Evolutionary conservation across 495 filamentous ascomycete genomes (phyloP), one percentile per base, ranked within the genome.

Genomic region (Sordaria brevicollis): DNA sequence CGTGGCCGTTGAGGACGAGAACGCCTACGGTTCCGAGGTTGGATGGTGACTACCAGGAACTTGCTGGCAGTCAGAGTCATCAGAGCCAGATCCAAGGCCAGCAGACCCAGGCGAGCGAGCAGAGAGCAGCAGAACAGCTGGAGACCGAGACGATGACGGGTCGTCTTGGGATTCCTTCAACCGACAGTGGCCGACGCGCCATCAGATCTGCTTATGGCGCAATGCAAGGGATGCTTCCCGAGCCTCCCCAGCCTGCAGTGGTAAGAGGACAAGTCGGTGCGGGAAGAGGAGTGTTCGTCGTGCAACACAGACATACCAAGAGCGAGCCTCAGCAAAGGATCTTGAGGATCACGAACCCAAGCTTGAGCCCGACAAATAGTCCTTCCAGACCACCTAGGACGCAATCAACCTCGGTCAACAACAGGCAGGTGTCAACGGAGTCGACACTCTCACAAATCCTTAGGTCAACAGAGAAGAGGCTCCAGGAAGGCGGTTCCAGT

Each of bases 401-500:
- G 21, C 75, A 71, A 5, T 65, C 70, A 35, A 74, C 13, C 49
- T 17, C 49, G 65, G 54, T 72, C 67, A 5, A 71, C 71, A 17
- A 69, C 25, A 73, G 74, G 65, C 73, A 79, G 36, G 70, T 68
- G 57, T 79, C 74, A 36, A 81, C 81, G 4, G 81, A 83, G 65
- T 78, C 80, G 35, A 80, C 79, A 3, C 68, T 84, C 31, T 74
- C 80, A 2, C 75, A 81, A 39, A 84, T 84, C 29, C 70, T 84
- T 25, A 76, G 73, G 19, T 80, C 79, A 34, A 84, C 81, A 0
- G 82, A 82, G 33, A 75, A 81, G 72, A 74, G 79, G 35, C 71
- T 84, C n/a, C 78, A 78, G 21, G 78, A 79, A 39, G 81, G 81
- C 8, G 71, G 65, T 15, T 39, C 70, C 17, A 77, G 76, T 43